Base-by-base conservation (phyloP, 2,329 filamentous ascomycete genomes). In the Aspergillus candidus region DNA sequence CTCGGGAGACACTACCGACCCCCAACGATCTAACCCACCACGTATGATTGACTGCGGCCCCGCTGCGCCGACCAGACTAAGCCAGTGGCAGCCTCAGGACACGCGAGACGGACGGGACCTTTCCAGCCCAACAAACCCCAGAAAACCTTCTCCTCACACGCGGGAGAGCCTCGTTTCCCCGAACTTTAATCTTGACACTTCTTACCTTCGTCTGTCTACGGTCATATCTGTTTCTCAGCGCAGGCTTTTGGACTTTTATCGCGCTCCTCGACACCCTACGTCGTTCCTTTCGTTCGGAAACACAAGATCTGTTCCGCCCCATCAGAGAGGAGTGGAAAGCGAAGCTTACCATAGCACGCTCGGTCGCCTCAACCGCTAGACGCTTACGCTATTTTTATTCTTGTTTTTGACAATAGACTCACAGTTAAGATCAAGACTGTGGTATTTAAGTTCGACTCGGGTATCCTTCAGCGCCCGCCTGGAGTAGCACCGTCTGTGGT, bases 401-500 rank as follows among this genome's bases (percentile, higher is more conserved):
- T 10, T 10, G 6, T 10, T 7, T 7, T 27, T 2, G 7, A 27
- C 8, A 3, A 27, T 8, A 27, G 22, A 27, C 35, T 37, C 17
- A n/a, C 8, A 35, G 38, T 29, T 14, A 32, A 17, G n/a, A 11
- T 35, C 38, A 8, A 29, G 13, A 11, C 13, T 11, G 22, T 36
- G 8, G 15, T 30, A 36, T 46, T n/a, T 12, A 32, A 27, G 36
- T 12, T 38, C 36, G 34, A 43, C 38, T 35, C 38, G 12, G 14
- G 10, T 41, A 15, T n/a, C 11, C 32, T 35, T 11, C 38, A 32
- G 33, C 13, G 30, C 37, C 42, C 36, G 32, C 30, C 42, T 27
- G 33, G 49, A 32, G 40, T 44, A 37, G 51, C 49, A 43, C 47
- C 46, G 41, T 35, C 14, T 6, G n/a, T 32, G 49, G 49, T 51